These are phyloP conservation scores for Thielaviopsis ethacetica DNA, from an alignment of 2,329 filamentous ascomycete genomes.

Conservation along the genomic window DNA sequence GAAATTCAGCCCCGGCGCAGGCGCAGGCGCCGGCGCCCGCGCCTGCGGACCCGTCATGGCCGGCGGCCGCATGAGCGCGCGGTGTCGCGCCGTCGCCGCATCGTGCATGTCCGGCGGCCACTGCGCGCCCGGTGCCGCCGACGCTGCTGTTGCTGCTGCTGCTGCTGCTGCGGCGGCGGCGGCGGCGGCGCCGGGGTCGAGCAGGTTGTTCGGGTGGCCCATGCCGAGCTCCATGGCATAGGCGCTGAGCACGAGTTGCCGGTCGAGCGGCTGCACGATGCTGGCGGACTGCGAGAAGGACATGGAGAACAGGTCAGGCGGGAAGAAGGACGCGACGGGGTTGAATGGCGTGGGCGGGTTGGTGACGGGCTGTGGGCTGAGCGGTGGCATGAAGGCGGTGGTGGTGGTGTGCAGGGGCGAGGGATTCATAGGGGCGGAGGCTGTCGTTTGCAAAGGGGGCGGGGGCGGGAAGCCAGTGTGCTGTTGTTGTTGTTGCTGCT, in stretches of 20 bases:
- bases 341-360: not conserved
- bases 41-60: not conserved
- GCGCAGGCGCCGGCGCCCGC: not conserved
- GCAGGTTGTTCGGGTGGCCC: conserved; percentile 21
- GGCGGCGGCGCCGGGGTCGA: conserved; percentile 18
- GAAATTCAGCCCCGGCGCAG: conserved; percentile 5
- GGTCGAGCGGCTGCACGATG: conserved; percentile 53
- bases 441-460: not conserved
- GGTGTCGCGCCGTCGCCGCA: not conserved
- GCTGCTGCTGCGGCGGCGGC: not conserved
- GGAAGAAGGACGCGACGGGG: conserved; percentile 25
- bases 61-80: not conserved
- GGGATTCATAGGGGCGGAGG: conserved; percentile 24
- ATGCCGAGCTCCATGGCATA: conserved; percentile 40
- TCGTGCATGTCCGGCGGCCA: not conserved
- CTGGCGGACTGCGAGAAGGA: conserved; percentile 32
- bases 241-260: conserved; percentile 59
- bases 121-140: no score
- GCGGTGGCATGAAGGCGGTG: not conserved
- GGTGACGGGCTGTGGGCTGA: not conserved
- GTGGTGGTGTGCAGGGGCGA: conserved; percentile 18
- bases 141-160: not conserved
- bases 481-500: conserved; percentile 9
- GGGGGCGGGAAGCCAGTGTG: not conserved
- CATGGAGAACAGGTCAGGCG: conserved; percentile 36